Percentiles rank a stretch among this genome's conserved stretches.
phyloP scores from a whole-genome alignment of 148 eudicot genomes.

The Rhododendron kiyosumense region DNA sequence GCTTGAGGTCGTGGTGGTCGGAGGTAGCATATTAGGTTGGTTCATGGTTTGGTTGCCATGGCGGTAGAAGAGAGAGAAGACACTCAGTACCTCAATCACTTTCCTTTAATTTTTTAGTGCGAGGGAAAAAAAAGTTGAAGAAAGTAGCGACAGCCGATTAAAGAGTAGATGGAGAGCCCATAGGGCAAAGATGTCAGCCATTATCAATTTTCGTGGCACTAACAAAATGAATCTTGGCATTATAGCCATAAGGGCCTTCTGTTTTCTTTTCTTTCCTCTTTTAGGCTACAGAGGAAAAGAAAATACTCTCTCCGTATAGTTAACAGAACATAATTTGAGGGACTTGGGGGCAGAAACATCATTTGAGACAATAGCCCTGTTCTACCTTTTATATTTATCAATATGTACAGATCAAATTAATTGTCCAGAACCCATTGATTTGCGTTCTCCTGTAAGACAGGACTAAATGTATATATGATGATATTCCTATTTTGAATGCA shows the following conservation, averaged over 20 bases:
- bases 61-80: too few species aligned
- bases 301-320: neutral
- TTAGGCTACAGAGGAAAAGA: neutral
- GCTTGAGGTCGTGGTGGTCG: too few species aligned
- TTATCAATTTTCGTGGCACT: too few species aligned
- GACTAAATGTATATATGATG: neutral
- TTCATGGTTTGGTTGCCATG: too few species aligned
- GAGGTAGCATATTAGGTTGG: too few species aligned
- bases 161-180: too few species aligned
- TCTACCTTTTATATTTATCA: neutral
- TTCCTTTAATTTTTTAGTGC: too few species aligned
- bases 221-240: too few species aligned
- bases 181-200: too few species aligned
- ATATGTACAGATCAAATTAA: neutral
- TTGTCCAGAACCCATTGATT: neutral
- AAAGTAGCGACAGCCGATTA: too few species aligned
- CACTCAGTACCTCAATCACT: too few species aligned
- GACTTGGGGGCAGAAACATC: neutral
- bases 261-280: neutral
- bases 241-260: neutral
- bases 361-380: neutral
- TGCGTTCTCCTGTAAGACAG: neutral
- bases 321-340: neutral
- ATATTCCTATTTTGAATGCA: conserved; percentile 21
- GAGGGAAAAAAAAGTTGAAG: too few species aligned